Conservation (phyloP, 108 stramenopile genomes). For the Chaetoceros muelleri region DNA sequence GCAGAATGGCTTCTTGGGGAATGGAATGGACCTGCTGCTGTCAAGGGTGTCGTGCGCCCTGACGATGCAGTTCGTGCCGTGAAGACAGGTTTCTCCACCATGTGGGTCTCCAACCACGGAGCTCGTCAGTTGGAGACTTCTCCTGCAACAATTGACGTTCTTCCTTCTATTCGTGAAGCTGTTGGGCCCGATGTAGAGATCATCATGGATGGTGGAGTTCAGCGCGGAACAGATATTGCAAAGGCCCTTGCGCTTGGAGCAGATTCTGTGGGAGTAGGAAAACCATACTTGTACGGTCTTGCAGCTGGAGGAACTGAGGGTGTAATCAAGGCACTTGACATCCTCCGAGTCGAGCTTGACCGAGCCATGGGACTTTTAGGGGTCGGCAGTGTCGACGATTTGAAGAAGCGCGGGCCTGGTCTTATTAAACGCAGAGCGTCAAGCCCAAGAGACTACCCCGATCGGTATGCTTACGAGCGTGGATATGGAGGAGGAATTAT, state of each 20-base stretch:
- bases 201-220: conserved; percentile 96
- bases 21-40: conserved; percentile 84
- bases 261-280: conserved; percentile 91
- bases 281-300: conserved; percentile 93
- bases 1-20: conserved; percentile 94
- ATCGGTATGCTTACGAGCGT: conserved; percentile 75
- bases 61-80: conserved; percentile 90
- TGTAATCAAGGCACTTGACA: conserved; percentile 81
- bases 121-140: conserved; percentile 94
- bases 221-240: conserved; percentile 94
- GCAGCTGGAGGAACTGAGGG: conserved; percentile 84
- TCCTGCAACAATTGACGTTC: conserved; percentile 90
- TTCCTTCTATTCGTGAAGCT: conserved; percentile 88
- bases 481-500: conserved; percentile 89
- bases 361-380: conserved; percentile 87
- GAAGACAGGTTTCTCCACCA: conserved; percentile 88
- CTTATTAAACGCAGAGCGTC: conserved; percentile 68
- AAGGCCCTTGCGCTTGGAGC: conserved; percentile 94
- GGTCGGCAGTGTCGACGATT: conserved; percentile 71
- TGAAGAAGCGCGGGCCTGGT: conserved; percentile 84
- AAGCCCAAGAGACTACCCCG: conserved; percentile 79
- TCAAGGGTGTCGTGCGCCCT: conserved; percentile 93
- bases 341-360: conserved; percentile 77
- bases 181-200: conserved; percentile 91
- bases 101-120: conserved; percentile 98